These are phyloP conservation scores for Tuber umbilicatum DNA, from an alignment of 495 filamentous ascomycete genomes.

Conservation along the genomic window DNA sequence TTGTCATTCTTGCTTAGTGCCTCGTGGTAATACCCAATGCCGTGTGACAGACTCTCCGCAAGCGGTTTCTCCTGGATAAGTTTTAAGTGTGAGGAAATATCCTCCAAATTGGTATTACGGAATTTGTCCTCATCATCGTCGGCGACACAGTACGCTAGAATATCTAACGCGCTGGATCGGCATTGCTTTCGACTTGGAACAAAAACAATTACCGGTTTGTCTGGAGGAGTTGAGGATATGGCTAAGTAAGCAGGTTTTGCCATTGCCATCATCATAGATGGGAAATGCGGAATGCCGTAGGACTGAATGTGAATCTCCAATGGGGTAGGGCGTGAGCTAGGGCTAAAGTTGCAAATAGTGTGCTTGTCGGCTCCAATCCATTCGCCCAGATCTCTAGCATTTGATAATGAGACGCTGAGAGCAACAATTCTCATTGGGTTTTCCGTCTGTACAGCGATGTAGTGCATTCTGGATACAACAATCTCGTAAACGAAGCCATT, in stretches of 20 bases:
- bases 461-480: slow-evolving; percentile 94
- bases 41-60: slow-evolving; percentile 85
- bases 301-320: slow-evolving; percentile 93
- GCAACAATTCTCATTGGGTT: slow-evolving; percentile 80
- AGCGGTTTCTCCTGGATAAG: slow-evolving; percentile 78
- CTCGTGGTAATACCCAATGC: slow-evolving; percentile 96
- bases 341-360: slow-evolving; percentile 97
- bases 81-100: slow-evolving; percentile 73
- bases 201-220: slow-evolving; percentile 86
- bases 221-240: slow-evolving; percentile 72
- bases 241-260: slow-evolving; percentile 84
- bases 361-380: slow-evolving; percentile 99
- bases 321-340: slow-evolving; percentile 75
- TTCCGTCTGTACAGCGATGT: slow-evolving; percentile 82
- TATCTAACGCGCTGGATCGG: slow-evolving; percentile 78
- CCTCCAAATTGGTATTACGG: slow-evolving; percentile 68
- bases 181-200: slow-evolving; percentile 90
- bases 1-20: slow-evolving; percentile 82
- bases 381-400: slow-evolving; percentile 88
- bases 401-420: slow-evolving; percentile 85
- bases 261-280: slow-evolving; percentile 97
- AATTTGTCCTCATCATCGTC: slow-evolving; percentile 94
- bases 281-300: slow-evolving; percentile 93
- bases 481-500: slow-evolving; percentile 90
- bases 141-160: slow-evolving; percentile 73